Percentiles rank a stretch among this genome's conserved stretches.
These are phyloP conservation scores for Saccharata proteae DNA, from an alignment of 2,329 filamentous ascomycete species.

Conservation along the genomic window DNA sequence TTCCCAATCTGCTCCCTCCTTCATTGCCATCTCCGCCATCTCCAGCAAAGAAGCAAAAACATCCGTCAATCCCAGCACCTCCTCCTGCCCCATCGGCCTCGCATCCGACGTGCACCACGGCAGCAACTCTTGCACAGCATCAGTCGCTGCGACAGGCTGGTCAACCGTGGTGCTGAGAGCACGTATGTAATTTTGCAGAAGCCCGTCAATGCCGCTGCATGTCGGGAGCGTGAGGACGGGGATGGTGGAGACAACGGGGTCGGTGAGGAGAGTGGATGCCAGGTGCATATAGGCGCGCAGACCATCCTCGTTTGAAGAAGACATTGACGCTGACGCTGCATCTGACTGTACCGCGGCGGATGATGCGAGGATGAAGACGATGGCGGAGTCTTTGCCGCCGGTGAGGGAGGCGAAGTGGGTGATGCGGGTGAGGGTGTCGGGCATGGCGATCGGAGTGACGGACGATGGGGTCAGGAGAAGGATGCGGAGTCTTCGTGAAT, in stretches of 20 bases:
- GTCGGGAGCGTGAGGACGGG: conserved; percentile 1
- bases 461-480: conserved; percentile 7
- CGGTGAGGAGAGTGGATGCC: not conserved
- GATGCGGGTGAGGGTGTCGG: conserved; percentile 4
- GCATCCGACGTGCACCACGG: conserved; percentile 18
- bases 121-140: conserved; percentile 15
- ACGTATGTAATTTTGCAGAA: conserved; percentile 2
- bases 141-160: not conserved
- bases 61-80: conserved; percentile 21
- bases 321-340: not conserved
- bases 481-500: conserved; percentile 1
- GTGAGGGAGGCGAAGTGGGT: conserved; percentile 7
- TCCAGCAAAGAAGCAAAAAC: conserved; percentile 20
- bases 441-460: not conserved
- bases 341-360: not conserved
- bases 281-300: conserved; percentile 5
- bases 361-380: conserved; percentile 4
- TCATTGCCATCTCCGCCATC: conserved; percentile 15
- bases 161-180: conserved; percentile 2
- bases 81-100: conserved; percentile 7
- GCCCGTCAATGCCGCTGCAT: not conserved
- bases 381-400: conserved; percentile 1
- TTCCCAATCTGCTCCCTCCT: conserved; percentile 6
- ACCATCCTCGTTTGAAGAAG: too few species aligned
- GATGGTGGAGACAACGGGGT: not conserved